A percentile compares a stretch with the other conserved stretches of the same genome.
phyloP scores from a whole-genome alignment of 768 basidiomycete genomes.

The Sarcodon aspratus region DNA sequence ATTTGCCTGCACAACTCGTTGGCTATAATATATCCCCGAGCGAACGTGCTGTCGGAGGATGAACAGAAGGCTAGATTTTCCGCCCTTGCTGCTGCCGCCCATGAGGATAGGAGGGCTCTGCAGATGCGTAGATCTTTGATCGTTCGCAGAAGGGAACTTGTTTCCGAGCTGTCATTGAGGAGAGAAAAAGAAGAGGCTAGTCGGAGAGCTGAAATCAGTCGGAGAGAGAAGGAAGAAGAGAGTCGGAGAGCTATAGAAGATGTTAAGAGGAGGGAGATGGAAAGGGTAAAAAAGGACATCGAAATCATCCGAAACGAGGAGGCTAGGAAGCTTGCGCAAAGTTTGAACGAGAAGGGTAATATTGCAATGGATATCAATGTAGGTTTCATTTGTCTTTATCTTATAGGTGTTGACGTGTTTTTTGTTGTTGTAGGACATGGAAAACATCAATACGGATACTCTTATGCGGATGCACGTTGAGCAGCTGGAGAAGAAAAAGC shows the following conservation, averaged over 20 bases:
- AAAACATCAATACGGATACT: conserved; percentile 74
- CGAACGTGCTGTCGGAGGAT: conserved; percentile 31
- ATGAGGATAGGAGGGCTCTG: conserved; percentile 69
- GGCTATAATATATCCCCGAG: conserved; percentile 35
- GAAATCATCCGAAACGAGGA: conserved; percentile 73
- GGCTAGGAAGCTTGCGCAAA: conserved; percentile 80
- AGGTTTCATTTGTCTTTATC: conserved; percentile 12
- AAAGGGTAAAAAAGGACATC: conserved; percentile 58
- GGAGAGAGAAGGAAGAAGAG: conserved; percentile 64
- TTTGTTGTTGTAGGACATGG: conserved; percentile 47
- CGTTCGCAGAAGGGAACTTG: conserved; percentile 73
- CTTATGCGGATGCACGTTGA: conserved; percentile 87
- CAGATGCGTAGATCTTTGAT: conserved; percentile 71
- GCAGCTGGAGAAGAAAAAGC: conserved; percentile 95
- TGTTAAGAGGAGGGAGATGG: conserved; percentile 47
- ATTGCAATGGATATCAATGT: conserved; percentile 64
- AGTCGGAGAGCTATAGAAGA: conserved; percentile 52
- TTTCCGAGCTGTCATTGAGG: conserved; percentile 72
- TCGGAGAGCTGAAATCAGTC: conserved; percentile 54
- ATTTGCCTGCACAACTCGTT: conserved; percentile 61
- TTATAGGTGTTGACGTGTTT: conserved; percentile 2
- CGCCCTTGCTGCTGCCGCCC: conserved; percentile 49
- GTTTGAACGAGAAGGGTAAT: conserved; percentile 68
- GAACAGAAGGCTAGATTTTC: conserved; percentile 48
- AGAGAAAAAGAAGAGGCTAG: conserved; percentile 86